Conservation (phyloP, 2,329 filamentous ascomycete species). For the Xylariaceae sp. region DNA sequence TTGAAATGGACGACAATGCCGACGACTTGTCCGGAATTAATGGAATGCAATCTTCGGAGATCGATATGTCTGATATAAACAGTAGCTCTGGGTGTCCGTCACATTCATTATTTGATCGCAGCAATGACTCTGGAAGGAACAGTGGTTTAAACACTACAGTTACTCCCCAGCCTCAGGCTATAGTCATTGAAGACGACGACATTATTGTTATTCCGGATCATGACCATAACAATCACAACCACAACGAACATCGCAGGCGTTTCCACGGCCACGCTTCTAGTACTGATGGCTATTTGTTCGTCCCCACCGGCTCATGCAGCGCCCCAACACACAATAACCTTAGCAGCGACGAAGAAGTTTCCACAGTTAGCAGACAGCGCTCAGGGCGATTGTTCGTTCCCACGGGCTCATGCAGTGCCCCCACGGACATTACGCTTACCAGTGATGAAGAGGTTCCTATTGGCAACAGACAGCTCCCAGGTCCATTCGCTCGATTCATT, state of each 20-base stretch:
- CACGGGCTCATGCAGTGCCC: too few species aligned
- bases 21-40: neutral
- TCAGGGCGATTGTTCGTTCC: too few species aligned
- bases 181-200: constrained; percentile 19
- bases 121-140: neutral
- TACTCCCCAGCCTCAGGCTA: neutral
- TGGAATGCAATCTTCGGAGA: neutral
- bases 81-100: neutral
- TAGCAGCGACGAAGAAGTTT: neutral
- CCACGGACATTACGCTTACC: too few species aligned
- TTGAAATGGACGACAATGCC: constrained; percentile 7
- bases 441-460: too few species aligned
- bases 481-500: too few species aligned
- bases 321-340: neutral
- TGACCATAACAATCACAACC: neutral
- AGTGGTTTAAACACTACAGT: neutral
- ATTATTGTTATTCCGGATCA: too few species aligned
- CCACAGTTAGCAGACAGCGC: too few species aligned
- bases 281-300: constrained; percentile 7
- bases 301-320: constrained; percentile 11
- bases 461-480: too few species aligned
- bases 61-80: neutral
- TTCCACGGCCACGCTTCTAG: neutral
- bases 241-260: neutral
- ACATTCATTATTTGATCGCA: neutral